Percentiles rank a stretch among this genome's conserved stretches.
Evolutionary conservation across 2,329 filamentous ascomycete species (phyloP).

Genomic region (Curvularia verruculosa): DNA sequence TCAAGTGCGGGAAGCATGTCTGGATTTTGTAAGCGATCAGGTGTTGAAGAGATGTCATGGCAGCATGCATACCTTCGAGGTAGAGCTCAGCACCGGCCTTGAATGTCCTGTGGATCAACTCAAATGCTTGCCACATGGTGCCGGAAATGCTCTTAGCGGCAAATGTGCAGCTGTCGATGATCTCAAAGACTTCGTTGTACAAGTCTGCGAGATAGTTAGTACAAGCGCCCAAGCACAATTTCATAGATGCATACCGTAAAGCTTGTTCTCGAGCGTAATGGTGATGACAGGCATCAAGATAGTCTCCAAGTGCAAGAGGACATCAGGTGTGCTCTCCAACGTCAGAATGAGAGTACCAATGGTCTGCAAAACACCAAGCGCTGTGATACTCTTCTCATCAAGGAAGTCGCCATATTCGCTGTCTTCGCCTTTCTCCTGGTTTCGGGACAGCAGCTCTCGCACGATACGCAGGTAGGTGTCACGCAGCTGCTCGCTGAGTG

Average conservation of each 20-base stretch:
- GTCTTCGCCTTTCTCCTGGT: constrained; percentile 73
- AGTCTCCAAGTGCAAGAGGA: constrained; percentile 90
- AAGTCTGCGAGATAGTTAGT: constrained; percentile 64
- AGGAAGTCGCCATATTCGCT: constrained; percentile 87
- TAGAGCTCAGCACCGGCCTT: constrained; percentile 97
- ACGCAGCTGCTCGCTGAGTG: constrained; percentile 90
- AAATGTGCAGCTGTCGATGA: constrained; percentile 99
- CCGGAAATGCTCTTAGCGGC: constrained; percentile 93
- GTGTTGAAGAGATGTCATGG: not conserved
- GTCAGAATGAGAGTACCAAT: constrained; percentile 97
- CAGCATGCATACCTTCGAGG: constrained; percentile 65
- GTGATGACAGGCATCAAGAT: constrained; percentile 97
- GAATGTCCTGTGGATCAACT: constrained; percentile 95
- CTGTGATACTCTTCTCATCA: constrained; percentile 98
- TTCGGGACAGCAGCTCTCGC: constrained; percentile 86
- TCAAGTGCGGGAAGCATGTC: constrained; percentile 98
- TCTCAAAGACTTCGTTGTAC: constrained; percentile 98
- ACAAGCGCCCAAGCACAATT: not conserved
- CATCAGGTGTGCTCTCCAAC: constrained; percentile 94
- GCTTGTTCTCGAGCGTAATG: constrained; percentile 95
- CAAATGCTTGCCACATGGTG: constrained; percentile 98
- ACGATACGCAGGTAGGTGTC: constrained; percentile 97
- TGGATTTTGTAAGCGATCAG: constrained; percentile 27
- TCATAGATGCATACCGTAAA: constrained; percentile 69
- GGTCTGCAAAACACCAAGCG: constrained; percentile 92